A percentile compares a stretch with the other conserved stretches of the same genome.
phyloP scores from a whole-genome alignment of 225 moss, liverwort and hornwort species.

The Sphagnum tenellum region DNA sequence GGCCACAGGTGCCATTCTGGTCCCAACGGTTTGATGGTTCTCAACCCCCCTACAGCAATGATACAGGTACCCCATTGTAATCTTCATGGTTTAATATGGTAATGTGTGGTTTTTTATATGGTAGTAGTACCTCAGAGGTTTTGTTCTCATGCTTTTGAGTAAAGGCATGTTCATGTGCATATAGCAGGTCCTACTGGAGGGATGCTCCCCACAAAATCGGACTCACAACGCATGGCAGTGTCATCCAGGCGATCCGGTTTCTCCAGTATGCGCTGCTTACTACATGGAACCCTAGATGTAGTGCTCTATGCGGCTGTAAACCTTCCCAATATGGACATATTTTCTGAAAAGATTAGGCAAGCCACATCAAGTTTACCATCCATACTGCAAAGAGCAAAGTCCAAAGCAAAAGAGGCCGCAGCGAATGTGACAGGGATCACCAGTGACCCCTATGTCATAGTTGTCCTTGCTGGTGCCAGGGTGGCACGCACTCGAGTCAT shows the following conservation, averaged over 20 bases:
- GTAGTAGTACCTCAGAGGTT: background rate
- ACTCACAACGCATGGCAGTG: constrained; percentile 2
- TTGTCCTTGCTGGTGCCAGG: constrained; percentile 66
- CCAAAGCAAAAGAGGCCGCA: constrained; percentile 18
- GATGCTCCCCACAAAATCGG: constrained; percentile 6
- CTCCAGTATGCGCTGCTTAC: constrained; percentile 15
- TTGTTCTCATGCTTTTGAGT: background rate
- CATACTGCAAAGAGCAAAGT: constrained; percentile 38
- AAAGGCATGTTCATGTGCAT: background rate
- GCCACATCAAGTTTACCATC: constrained; percentile 50
- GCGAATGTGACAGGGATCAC: constrained; percentile 53
- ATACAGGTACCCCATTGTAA: constrained; percentile 9
- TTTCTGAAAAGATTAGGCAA: constrained; percentile 72
- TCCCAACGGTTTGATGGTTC: constrained; percentile 5
- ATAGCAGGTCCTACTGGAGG: constrained; percentile 2
- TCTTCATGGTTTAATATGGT: no score
- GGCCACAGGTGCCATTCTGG: background rate
- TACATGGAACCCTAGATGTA: constrained; percentile 84
- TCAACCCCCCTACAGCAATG: constrained; percentile 9
- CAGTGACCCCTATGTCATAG: constrained; percentile 93
- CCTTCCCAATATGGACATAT: constrained; percentile 90
- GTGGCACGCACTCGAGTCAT: constrained; percentile 89
- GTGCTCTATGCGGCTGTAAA: constrained; percentile 41
- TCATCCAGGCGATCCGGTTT: no score
- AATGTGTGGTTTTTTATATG: background rate